Percentiles rank a stretch among this genome's conserved stretches.
phyloP scores from a whole-genome alignment of 2,329 filamentous ascomycete species.

The Dactylellina parvicollis region DNA sequence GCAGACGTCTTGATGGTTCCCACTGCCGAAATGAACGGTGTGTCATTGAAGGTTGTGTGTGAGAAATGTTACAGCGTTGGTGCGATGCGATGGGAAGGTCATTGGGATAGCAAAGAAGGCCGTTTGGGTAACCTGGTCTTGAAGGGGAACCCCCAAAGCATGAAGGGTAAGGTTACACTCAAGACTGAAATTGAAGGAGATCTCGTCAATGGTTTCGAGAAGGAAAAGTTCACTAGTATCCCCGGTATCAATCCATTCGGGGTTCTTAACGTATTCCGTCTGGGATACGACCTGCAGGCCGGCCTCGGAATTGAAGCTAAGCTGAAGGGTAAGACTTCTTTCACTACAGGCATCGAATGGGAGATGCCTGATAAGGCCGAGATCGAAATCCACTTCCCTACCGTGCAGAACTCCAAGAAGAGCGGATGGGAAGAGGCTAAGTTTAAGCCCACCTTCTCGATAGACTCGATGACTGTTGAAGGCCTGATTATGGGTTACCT shows the following conservation, averaged over 20 bases:
- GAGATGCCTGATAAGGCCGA: constrained; percentile 8
- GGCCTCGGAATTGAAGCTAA: constrained; percentile 14
- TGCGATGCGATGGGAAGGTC: constrained; percentile 2
- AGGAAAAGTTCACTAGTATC: constrained; percentile 3
- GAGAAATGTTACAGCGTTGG: constrained; percentile 14
- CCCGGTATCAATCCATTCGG: constrained; percentile 13
- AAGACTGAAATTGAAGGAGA: constrained; percentile 12
- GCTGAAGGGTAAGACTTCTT: constrained; percentile 6
- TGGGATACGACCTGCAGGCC: constrained; percentile 11
- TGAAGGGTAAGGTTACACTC: constrained; percentile 21
- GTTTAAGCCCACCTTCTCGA: constrained; percentile 6
- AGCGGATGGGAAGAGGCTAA: constrained; percentile 3
- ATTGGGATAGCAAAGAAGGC: constrained; percentile 5
- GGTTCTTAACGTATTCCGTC: not conserved
- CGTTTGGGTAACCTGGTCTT: constrained; percentile 1
- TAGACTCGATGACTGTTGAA: constrained; percentile 12
- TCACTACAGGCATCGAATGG: constrained; percentile 26
- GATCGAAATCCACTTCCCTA: constrained; percentile 9
- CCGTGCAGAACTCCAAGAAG: not conserved
- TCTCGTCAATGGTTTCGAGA: constrained; percentile 17
- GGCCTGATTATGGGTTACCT: constrained; percentile 7
- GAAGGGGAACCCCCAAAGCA: not conserved
- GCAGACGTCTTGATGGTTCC: not conserved
- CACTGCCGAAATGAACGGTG: constrained; percentile 1
- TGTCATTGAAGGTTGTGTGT: constrained; percentile 16